Percentiles rank a stretch among this genome's conserved stretches.
These are phyloP conservation scores for Naganishia vishniacii DNA, from an alignment of 768 basidiomycete species.

Conservation along the genomic window DNA sequence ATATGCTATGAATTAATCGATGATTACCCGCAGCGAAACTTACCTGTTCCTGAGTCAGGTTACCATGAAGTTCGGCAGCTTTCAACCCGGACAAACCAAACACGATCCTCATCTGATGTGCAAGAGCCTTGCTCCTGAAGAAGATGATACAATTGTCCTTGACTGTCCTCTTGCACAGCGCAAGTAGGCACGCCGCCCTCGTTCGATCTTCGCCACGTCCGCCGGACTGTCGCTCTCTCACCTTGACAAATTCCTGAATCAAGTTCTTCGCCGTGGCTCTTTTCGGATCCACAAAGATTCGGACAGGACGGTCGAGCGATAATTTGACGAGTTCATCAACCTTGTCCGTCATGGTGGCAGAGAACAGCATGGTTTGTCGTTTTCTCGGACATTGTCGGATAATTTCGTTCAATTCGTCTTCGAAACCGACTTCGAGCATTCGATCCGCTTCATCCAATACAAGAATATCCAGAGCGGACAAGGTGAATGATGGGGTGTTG, in stretches of 20 bases:
- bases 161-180: conserved; percentile 84
- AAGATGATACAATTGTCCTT: conserved; percentile 80
- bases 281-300: conserved; percentile 93
- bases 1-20: no score
- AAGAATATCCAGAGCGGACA: conserved; percentile 86
- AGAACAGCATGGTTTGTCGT: conserved; percentile 97
- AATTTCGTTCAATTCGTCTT: conserved; percentile 89
- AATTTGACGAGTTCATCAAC: conserved; percentile 89
- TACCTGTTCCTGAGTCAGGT: conserved; percentile 93
- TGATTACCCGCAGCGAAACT: no score
- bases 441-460: conserved; percentile 97
- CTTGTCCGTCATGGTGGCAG: conserved; percentile 96
- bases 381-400: conserved; percentile 73
- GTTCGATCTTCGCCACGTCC: conserved; percentile 42
- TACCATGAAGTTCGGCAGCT: conserved; percentile 88
- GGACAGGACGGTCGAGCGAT: conserved; percentile 82
- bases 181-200: conserved; percentile 47
- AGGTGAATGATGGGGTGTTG: conserved; percentile 85
- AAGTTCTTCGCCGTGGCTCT: conserved; percentile 76
- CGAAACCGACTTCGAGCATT: conserved; percentile 84
- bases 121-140: conserved; percentile 90
- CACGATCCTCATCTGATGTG: conserved; percentile 92
- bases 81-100: conserved; percentile 71
- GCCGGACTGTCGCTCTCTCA: conserved; percentile 60
- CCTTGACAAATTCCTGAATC: conserved; percentile 89